phyloP scores from a whole-genome alignment of 768 basidiomycete species.

The Udeniomyces megalosporus region DNA sequence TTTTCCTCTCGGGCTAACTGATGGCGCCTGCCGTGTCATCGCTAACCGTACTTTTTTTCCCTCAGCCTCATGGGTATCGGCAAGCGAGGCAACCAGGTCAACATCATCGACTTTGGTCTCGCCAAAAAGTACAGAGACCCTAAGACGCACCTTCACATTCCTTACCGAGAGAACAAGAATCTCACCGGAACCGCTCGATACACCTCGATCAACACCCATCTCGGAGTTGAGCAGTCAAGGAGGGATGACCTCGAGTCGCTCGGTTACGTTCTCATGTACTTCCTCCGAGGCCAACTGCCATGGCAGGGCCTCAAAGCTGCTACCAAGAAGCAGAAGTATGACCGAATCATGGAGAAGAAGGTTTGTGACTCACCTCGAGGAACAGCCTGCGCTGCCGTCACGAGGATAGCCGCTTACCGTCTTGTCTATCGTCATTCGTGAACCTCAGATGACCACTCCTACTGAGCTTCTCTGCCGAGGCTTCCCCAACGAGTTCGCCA shows the following conservation, averaged over 20 bases:
- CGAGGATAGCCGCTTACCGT: background rate
- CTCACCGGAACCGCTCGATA: conserved; percentile 96
- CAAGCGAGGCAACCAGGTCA: conserved; percentile 96
- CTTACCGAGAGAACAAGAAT: conserved; percentile 99
- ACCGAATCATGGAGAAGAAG: conserved; percentile 99
- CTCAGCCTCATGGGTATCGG: conserved; percentile 83
- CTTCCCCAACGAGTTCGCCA: conserved; percentile 99
- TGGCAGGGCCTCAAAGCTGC: conserved; percentile 99
- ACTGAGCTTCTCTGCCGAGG: conserved; percentile 93
- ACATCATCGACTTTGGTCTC: conserved; percentile 89
- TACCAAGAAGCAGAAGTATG: conserved; percentile 99
- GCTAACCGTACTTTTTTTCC: background rate
- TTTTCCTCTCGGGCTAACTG: background rate
- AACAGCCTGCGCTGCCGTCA: background rate
- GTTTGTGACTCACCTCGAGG: conserved; percentile 67
- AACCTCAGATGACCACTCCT: conserved; percentile 16
- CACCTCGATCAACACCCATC: conserved; percentile 96
- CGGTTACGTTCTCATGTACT: conserved; percentile 99
- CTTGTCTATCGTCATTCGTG: background rate
- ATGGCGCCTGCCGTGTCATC: background rate
- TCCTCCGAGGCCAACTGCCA: conserved; percentile 90
- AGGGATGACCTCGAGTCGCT: conserved; percentile 96
- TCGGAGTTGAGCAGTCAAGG: conserved; percentile 92
- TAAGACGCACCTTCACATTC: conserved; percentile 98
- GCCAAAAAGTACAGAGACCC: conserved; percentile 99